phyloP scores from a whole-genome alignment of 169 alveolate genomes.

The Eimeria tenella region DNA sequence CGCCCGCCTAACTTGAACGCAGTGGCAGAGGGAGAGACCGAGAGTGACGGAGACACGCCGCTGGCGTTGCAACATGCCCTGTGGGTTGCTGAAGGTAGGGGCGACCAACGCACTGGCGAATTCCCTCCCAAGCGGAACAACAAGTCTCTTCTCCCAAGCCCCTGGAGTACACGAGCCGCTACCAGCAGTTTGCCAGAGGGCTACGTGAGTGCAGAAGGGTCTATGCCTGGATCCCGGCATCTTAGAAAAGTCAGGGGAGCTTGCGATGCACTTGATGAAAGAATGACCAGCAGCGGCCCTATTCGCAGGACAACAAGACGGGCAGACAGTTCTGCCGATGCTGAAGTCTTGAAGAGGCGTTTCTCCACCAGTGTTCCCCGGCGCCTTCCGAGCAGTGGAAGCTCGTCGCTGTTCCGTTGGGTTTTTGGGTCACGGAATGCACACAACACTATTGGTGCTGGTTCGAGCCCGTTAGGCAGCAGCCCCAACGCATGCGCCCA shows the following conservation, averaged over 20 bases:
- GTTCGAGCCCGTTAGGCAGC: constrained; percentile 21
- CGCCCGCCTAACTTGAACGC: constrained; percentile 27
- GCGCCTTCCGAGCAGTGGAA: constrained; percentile 64
- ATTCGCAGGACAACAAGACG: neutral
- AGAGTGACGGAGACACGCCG: constrained; percentile 41
- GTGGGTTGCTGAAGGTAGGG: constrained; percentile 18
- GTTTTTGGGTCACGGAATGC: constrained; percentile 38
- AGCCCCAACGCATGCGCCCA: constrained; percentile 1
- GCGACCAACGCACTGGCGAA: constrained; percentile 1
- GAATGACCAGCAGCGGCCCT: neutral
- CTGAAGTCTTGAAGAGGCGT: neutral
- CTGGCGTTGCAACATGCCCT: constrained; percentile 30
- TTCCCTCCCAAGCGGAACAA: neutral
- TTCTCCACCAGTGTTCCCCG: constrained; percentile 23
- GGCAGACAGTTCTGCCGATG: constrained; percentile 12
- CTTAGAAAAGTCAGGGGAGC: neutral
- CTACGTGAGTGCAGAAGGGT: constrained; percentile 60
- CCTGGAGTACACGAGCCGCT: neutral
- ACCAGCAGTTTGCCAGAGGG: constrained; percentile 21
- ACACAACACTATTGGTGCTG: neutral
- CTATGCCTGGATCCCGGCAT: neutral
- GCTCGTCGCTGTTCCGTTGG: constrained; percentile 57
- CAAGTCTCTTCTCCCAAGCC: neutral
- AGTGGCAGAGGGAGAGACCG: constrained; percentile 32
- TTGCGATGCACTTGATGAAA: constrained; percentile 2